These are phyloP conservation scores for Calophaca sinica DNA, from an alignment of 306 rosid species.

Conservation along the genomic window DNA sequence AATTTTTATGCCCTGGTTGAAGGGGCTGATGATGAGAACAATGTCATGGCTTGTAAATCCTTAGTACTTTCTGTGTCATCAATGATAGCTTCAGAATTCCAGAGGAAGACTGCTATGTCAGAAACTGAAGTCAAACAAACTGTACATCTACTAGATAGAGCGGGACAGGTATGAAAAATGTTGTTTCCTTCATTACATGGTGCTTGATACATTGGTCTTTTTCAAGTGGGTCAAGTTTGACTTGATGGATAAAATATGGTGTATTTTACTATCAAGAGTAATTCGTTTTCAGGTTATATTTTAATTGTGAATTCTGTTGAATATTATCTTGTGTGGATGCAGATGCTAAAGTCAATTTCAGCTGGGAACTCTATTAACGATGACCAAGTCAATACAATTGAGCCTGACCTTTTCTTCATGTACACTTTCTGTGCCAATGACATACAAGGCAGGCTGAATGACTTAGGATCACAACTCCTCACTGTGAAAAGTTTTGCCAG, in stretches of 20 bases:
- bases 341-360: conserved; percentile 74
- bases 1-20: conserved; percentile 63
- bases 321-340: conserved; percentile 52
- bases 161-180: conserved; percentile 75
- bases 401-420: conserved; percentile 70
- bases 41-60: conserved; percentile 69
- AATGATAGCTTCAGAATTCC: conserved; percentile 73
- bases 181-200: conserved; percentile 25
- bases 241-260: conserved; percentile 12
- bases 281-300: conserved; percentile 30
- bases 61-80: conserved; percentile 76
- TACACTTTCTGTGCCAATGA: conserved; percentile 78
- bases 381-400: conserved; percentile 56
- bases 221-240: conserved; percentile 30
- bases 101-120: conserved; percentile 65
- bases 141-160: conserved; percentile 71
- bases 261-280: neutral
- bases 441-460: conserved; percentile 80
- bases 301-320: conserved; percentile 30
- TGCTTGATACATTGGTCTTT: conserved; percentile 18
- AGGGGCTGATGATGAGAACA: conserved; percentile 62
- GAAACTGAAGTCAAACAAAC: conserved; percentile 80
- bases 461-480: conserved; percentile 64
- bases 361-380: conserved; percentile 51
- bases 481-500: conserved; percentile 65